A percentile compares a stretch with the other conserved stretches of the same genome.
Conservation (phyloP, 1,139 yeast species). For the Citeromyces hawaiiensis region DNA sequence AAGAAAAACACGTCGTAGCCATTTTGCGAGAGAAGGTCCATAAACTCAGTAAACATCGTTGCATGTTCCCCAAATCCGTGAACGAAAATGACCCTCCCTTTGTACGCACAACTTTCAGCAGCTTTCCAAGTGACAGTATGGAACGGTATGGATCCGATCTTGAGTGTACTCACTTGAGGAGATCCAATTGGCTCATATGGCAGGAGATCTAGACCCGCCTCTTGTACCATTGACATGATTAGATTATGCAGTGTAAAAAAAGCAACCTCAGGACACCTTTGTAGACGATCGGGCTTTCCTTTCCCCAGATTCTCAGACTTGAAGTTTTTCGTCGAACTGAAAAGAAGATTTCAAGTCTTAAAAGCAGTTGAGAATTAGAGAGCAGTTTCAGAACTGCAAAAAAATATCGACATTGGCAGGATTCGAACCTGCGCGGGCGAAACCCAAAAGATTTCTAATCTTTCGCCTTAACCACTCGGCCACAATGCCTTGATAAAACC, state of each 20-base stretch:
- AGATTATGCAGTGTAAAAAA: not conserved
- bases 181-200: constrained; percentile 1
- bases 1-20: constrained; percentile 72
- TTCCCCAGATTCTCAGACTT: no score
- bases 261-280: not conserved
- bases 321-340: no score
- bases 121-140: constrained; percentile 1
- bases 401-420: constrained; percentile 21
- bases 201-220: not conserved
- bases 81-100: constrained; percentile 49
- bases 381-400: no score
- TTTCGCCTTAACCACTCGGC: constrained; percentile 27
- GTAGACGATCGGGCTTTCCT: not conserved
- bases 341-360: no score
- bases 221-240: not conserved
- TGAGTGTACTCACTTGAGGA: not conserved
- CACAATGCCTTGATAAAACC: constrained; percentile 15
- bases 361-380: not conserved
- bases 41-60: constrained; percentile 36
- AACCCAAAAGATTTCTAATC: constrained; percentile 27
- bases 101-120: constrained; percentile 12
- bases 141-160: not conserved
- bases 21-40: constrained; percentile 37
- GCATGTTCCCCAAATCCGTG: constrained; percentile 78
- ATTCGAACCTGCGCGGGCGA: constrained; percentile 26